Evolutionary conservation across 805 yeast species (phyloP), one percentile per base, ranked within the genome.

Genomic region (Diddensiella transvaalensis): DNA sequence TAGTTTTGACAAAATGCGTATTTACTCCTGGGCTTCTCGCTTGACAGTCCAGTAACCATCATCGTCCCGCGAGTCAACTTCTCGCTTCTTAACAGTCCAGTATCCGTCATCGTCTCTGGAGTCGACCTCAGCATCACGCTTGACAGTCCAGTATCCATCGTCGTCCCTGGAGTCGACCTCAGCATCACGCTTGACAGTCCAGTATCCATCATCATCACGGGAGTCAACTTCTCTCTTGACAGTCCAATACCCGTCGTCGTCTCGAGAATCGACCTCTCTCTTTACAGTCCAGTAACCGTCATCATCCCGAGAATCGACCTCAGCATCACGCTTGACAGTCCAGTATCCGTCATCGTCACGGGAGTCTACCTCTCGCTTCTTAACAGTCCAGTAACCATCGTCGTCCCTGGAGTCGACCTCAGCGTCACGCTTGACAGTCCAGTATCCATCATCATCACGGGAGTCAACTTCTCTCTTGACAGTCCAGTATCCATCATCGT

Each of bases 401-500:
- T 40, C 32, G 6, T 40, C 43, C 10, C 22, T n/a, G 18, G 6
- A 6, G 10, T 40, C 43, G 18, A 26, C 26, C 43, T 40, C 18
- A 4, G 19, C 33, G 6, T 5, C 22, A 4, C 33, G 5, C 17
- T 23, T 21, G 11, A 38, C 24, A 17, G 43, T 19, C 43, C 43
- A 40, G 33, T 40, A 40, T 6, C 43, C 43, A 23, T 40, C 43
- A 22, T 40, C 32, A n/a, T 40, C 43, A n/a, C 38, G 15, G 17
- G 21, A 17, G 15, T 35, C 38, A 17, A 17, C 38, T 15, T 35
- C 38, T 5, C 10, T 17, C 18, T 22, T 6, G 11, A 38, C 24
- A 8, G 43, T 19, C 43, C 43, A 40, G 33, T 40, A 40, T 22
- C 43, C 43, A 22, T 40, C 43, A 23, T 40, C 32, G 19, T 40